Conservation (phyloP, 257 asterid species). For the Solanum ahanhuiri region DNA sequence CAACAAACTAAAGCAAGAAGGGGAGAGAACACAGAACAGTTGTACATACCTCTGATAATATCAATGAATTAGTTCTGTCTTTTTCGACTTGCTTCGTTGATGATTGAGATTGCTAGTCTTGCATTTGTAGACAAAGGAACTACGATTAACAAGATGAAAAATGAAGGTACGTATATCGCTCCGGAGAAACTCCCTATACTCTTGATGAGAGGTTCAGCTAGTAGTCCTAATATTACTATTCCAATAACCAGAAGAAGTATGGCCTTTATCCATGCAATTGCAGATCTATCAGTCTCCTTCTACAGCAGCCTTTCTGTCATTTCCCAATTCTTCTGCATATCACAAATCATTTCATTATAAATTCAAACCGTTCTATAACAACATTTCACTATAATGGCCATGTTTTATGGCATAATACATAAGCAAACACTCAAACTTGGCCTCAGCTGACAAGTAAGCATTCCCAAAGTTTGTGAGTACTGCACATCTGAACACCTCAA, state of each 20-base stretch:
- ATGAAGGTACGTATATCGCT: slow-evolving; percentile 33
- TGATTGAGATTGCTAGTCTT: slow-evolving; percentile 29
- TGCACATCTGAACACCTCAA: not conserved
- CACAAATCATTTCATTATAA: not conserved
- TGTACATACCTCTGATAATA: slow-evolving; percentile 45
- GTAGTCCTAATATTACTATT: slow-evolving; percentile 30
- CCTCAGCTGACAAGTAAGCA: not conserved
- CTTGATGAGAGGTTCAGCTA: slow-evolving; percentile 52
- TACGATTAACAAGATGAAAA: slow-evolving; percentile 38
- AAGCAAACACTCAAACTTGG: not conserved
- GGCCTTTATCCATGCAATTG: slow-evolving; percentile 42
- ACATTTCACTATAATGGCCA: not conserved
- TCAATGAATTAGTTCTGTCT: slow-evolving; percentile 41
- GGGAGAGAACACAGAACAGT: not conserved
- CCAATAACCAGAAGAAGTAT: slow-evolving; percentile 31
- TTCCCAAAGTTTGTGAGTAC: not conserved
- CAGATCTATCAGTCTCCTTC: slow-evolving; percentile 28
- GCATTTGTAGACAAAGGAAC: slow-evolving; percentile 58
- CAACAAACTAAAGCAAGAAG: not conserved
- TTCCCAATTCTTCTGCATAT: slow-evolving; percentile 52
- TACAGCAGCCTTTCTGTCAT: slow-evolving; percentile 32
- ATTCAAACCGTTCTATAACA: not conserved
- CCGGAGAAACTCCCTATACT: slow-evolving; percentile 36
- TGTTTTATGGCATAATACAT: not conserved
- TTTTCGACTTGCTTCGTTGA: slow-evolving; percentile 32